phyloP scores from a whole-genome alignment of 306 rosid species.

The Lagenaria siceraria region DNA sequence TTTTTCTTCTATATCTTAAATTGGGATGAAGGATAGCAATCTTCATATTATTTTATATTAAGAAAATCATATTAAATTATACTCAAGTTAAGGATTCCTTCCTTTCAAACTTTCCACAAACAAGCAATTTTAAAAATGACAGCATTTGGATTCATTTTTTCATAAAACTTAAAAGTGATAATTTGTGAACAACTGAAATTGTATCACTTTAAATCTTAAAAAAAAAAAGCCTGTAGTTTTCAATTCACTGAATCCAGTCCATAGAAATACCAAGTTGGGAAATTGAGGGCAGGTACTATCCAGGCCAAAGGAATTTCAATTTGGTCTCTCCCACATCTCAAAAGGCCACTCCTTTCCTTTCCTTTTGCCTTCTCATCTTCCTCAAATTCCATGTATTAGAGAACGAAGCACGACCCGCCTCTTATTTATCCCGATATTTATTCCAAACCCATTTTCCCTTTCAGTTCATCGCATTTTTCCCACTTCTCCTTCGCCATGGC shows the following conservation, averaged over 20 bases:
- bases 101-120: no score
- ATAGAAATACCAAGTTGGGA: background rate
- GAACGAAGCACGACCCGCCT: background rate
- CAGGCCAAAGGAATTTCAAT: background rate
- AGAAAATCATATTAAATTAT: no score
- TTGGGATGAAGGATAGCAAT: no score
- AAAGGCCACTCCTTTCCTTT: background rate
- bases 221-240: background rate
- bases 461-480: background rate
- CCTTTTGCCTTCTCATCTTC: conserved; percentile 5
- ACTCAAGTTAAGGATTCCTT: no score
- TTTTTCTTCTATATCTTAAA: no score
- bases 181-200: no score
- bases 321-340: conserved; percentile 2
- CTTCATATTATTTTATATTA: no score
- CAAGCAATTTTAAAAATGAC: no score
- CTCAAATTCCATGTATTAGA: background rate
- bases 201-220: no score
- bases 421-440: background rate
- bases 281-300: background rate
- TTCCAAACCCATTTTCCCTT: background rate
- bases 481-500: conserved; percentile 30
- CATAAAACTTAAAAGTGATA: no score
- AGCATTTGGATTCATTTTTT: no score
- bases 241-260: background rate